Conservation (phyloP, 2,329 filamentous ascomycete genomes). For the Trichophyton mentagrophytes region DNA sequence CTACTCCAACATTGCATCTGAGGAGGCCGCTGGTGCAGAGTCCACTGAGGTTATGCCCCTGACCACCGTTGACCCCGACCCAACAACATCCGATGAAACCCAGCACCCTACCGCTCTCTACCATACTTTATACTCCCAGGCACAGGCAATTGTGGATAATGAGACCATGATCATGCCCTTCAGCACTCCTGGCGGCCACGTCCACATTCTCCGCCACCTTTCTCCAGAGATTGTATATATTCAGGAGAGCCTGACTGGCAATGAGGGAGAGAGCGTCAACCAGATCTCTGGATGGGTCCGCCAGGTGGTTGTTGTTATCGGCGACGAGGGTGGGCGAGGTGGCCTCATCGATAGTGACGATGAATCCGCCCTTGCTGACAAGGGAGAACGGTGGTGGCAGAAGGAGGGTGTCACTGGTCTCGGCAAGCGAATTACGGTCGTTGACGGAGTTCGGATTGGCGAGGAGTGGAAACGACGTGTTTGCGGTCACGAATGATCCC, state of each 20-base stretch:
- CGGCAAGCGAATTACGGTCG: constrained; percentile 75
- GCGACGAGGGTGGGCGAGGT: constrained; percentile 48
- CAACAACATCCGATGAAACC: constrained; percentile 29
- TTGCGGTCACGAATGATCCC: constrained; percentile 44
- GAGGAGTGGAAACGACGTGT: constrained; percentile 81
- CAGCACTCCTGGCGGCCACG: constrained; percentile 66
- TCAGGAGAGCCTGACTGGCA: constrained; percentile 68
- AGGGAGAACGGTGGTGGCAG: constrained; percentile 44
- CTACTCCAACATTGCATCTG: constrained; percentile 71
- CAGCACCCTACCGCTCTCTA: constrained; percentile 50
- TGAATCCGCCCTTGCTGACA: constrained; percentile 29
- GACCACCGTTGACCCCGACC: constrained; percentile 34
- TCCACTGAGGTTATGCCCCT: constrained; percentile 43
- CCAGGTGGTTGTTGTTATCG: constrained; percentile 48
- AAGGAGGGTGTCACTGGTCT: constrained; percentile 68
- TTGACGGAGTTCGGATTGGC: constrained; percentile 66
- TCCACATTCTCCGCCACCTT: constrained; percentile 76
- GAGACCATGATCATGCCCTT: constrained; percentile 82
- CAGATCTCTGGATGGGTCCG: constrained; percentile 53
- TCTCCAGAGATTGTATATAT: constrained; percentile 78
- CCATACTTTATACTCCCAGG: constrained; percentile 68
- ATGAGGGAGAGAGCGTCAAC: constrained; percentile 58
- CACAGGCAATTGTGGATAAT: constrained; percentile 65
- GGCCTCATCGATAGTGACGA: constrained; percentile 71
- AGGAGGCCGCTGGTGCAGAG: constrained; percentile 42